A percentile compares a stretch with the other conserved stretches of the same genome.
Evolutionary conservation across 306 rosid species (phyloP).

Genomic region (Quercus bicolor): DNA sequence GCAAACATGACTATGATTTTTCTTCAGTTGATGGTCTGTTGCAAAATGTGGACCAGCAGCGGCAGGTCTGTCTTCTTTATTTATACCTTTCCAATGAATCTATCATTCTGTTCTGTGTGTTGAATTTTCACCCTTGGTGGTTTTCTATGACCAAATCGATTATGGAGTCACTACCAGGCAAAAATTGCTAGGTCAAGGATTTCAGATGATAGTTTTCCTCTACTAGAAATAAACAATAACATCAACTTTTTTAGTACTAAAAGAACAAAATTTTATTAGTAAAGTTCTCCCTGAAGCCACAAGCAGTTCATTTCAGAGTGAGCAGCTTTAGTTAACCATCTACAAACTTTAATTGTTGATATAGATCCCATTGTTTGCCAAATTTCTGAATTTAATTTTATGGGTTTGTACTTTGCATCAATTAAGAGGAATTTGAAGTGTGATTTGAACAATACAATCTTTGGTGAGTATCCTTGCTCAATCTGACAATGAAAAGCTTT

Average conservation of each 20-base stretch:
- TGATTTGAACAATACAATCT: no score
- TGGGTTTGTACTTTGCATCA: no score
- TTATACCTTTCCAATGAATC: slow-evolving; percentile 6
- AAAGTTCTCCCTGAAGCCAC: not conserved
- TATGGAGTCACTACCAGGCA: not conserved
- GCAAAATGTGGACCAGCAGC: slow-evolving; percentile 32
- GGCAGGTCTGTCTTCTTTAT: slow-evolving; percentile 49
- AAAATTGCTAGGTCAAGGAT: not conserved
- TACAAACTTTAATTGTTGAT: not conserved
- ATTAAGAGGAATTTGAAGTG: no score
- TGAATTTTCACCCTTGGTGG: slow-evolving; percentile 7
- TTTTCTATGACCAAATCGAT: not conserved
- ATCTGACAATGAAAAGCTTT: no score
- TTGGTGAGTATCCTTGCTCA: no score
- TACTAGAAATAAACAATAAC: slow-evolving; percentile 2
- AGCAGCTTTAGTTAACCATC: not conserved
- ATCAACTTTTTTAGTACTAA: not conserved
- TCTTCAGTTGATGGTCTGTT: slow-evolving; percentile 35
- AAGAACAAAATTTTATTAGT: not conserved
- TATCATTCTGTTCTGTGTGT: slow-evolving; percentile 9
- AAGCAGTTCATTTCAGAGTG: not conserved
- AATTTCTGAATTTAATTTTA: no score
- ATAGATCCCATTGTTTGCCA: not conserved
- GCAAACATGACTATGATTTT: slow-evolving; percentile 11
- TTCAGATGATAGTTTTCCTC: not conserved